Percentiles rank a stretch among this genome's conserved stretches.
Evolutionary conservation across 108 stramenopile species (phyloP).

Genomic region (Mayamaea pseudoterrestris): DNA sequence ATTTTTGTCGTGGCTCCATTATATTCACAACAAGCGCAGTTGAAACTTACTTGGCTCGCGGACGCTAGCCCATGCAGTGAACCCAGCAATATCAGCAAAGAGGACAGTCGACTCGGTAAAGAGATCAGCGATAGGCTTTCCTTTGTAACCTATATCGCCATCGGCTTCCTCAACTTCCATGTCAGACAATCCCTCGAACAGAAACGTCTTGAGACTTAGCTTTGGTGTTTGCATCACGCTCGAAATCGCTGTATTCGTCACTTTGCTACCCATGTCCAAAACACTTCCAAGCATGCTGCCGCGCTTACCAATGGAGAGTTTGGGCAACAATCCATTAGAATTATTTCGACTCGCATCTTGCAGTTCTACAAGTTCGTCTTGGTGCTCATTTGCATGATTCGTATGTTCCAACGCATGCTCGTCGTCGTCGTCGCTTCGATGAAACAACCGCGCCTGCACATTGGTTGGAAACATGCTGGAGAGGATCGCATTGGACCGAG

Average conservation of each 20-base stretch:
- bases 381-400: background rate
- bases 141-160: background rate
- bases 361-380: conserved; percentile 5
- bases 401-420: too few relatives aligned
- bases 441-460: conserved; percentile 17
- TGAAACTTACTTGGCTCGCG: background rate
- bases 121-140: background rate
- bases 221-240: too few relatives aligned
- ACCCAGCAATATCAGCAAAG: background rate
- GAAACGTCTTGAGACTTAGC: background rate
- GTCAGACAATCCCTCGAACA: background rate
- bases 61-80: background rate
- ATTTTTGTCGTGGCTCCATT: background rate
- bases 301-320: too few relatives aligned
- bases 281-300: too few relatives aligned
- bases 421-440: conserved; percentile 1
- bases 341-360: background rate
- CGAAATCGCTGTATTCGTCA: background rate
- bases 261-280: too few relatives aligned
- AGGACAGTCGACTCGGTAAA: background rate
- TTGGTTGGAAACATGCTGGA: conserved; percentile 16
- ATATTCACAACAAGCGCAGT: background rate
- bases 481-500: conserved; percentile 11
- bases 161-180: background rate
- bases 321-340: too few relatives aligned